Conservation (phyloP, 75 land plant genomes). For the Pinus tabuliformis region DNA sequence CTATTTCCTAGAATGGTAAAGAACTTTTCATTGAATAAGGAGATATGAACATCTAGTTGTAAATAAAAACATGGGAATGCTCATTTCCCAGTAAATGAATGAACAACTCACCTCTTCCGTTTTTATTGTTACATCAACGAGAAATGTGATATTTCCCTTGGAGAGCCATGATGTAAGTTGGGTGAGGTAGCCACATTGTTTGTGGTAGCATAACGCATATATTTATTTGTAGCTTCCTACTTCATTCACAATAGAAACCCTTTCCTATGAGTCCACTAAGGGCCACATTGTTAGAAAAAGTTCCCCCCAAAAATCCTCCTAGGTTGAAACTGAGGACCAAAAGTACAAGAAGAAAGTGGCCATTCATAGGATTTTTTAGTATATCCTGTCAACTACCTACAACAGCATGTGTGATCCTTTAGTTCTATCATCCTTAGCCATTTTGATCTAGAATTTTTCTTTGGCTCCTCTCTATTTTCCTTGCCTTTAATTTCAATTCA, state of each 20-base stretch:
- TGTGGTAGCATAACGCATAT: not conserved
- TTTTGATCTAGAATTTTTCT: no score
- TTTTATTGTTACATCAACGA: not conserved
- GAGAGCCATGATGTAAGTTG: not conserved
- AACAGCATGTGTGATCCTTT: no score
- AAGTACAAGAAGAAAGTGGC: not conserved
- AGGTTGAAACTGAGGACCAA: not conserved
- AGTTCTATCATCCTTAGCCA: no score
- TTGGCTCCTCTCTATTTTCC: no score
- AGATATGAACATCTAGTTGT: no score
- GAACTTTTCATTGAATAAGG: no score
- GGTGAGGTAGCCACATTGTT: not conserved
- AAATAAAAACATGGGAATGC: no score
- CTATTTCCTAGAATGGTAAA: no score
- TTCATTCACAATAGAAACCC: not conserved
- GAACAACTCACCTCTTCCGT: no score
- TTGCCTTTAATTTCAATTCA: no score
- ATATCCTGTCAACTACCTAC: no score
- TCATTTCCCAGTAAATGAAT: not conserved
- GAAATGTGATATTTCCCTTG: not conserved
- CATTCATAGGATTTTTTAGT: no score
- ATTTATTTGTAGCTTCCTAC: not conserved
- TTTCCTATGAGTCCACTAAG: not conserved
- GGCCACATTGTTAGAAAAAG: not conserved
- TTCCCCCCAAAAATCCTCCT: not conserved